Evolutionary conservation across 2,329 filamentous ascomycete species (phyloP).

Genomic region (Nigrospora sphaerica): DNA sequence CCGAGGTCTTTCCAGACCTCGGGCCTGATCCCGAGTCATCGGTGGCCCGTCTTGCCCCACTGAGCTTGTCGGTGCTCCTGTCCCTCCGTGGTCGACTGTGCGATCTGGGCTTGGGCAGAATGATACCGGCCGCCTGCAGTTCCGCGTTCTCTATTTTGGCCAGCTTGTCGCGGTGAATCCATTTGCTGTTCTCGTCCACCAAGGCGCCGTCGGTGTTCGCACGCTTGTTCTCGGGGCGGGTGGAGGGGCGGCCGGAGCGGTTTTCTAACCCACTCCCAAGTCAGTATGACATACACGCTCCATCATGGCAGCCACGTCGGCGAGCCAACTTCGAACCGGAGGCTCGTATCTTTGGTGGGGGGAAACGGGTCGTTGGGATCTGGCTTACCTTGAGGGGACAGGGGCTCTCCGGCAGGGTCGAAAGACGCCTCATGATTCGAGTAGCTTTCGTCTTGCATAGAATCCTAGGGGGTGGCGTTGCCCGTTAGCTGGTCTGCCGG

Average conservation of each 20-base stretch:
- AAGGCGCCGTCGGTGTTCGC: slow-evolving; percentile 21
- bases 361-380: slow-evolving; percentile 14
- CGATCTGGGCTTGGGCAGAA: slow-evolving; percentile 46
- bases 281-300: slow-evolving; percentile 8
- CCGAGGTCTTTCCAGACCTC: slow-evolving; percentile 40
- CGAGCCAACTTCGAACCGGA: not conserved
- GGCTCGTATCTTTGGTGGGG: slow-evolving; percentile 15
- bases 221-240: slow-evolving; percentile 16
- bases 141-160: slow-evolving; percentile 76
- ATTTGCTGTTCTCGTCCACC: slow-evolving; percentile 58
- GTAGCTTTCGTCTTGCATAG: slow-evolving; percentile 15
- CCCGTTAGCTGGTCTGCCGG: not conserved
- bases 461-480: slow-evolving; percentile 9
- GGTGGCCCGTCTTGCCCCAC: slow-evolving; percentile 22
- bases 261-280: slow-evolving; percentile 7
- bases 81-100: slow-evolving; percentile 40
- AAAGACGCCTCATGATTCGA: slow-evolving; percentile 14
- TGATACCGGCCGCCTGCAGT: slow-evolving; percentile 70
- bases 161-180: slow-evolving; percentile 82
- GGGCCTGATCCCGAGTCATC: slow-evolving; percentile 23
- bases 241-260: slow-evolving; percentile 10
- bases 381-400: slow-evolving; percentile 6
- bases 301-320: not conserved
- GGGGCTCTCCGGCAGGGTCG: slow-evolving; percentile 8
- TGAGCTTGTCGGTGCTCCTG: slow-evolving; percentile 30